Percentiles rank a stretch among this genome's conserved stretches.
Conservation (phyloP, 2,329 filamentous ascomycete genomes). For the Arthrobotrys sinensis region DNA sequence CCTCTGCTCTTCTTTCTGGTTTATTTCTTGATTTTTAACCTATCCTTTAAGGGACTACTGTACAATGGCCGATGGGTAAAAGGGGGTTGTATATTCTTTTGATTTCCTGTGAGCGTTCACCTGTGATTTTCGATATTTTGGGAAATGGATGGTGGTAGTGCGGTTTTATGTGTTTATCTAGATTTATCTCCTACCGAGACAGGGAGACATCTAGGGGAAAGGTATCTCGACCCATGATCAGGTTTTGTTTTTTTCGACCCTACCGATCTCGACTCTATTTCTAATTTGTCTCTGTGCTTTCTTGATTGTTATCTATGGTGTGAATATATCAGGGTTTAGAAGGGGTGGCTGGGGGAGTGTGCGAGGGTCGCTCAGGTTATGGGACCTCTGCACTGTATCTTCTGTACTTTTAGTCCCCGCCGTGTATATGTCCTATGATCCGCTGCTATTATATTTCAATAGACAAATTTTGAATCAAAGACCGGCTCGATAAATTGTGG, state of each 20-base stretch:
- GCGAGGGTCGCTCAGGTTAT: not conserved
- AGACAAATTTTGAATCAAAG: not conserved
- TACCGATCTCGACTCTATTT: slow-evolving; percentile 12
- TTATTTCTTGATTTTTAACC: not conserved
- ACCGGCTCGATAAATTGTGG: too few relatives aligned
- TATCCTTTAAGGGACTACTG: not conserved
- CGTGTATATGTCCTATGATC: not conserved
- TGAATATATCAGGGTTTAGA: not conserved
- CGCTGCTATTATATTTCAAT: not conserved
- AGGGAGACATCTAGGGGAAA: slow-evolving; percentile 2
- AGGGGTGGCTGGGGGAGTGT: not conserved
- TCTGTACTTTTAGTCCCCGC: slow-evolving; percentile 4
- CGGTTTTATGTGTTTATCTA: not conserved
- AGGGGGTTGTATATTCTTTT: slow-evolving; percentile 19
- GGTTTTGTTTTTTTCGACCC: not conserved
- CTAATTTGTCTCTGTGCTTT: not conserved
- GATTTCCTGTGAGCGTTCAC: slow-evolving; percentile 15
- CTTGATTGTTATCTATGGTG: not conserved
- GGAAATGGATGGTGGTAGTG: slow-evolving; percentile 3
- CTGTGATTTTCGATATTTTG: slow-evolving; percentile 15
- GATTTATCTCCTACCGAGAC: not conserved
- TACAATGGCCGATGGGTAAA: not conserved
- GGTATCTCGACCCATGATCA: slow-evolving; percentile 8
- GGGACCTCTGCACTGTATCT: not conserved
- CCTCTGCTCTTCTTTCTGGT: not conserved